These are phyloP conservation scores for Aspergillus transmontanensis DNA, from an alignment of 2,329 filamentous ascomycete genomes.

Conservation along the genomic window DNA sequence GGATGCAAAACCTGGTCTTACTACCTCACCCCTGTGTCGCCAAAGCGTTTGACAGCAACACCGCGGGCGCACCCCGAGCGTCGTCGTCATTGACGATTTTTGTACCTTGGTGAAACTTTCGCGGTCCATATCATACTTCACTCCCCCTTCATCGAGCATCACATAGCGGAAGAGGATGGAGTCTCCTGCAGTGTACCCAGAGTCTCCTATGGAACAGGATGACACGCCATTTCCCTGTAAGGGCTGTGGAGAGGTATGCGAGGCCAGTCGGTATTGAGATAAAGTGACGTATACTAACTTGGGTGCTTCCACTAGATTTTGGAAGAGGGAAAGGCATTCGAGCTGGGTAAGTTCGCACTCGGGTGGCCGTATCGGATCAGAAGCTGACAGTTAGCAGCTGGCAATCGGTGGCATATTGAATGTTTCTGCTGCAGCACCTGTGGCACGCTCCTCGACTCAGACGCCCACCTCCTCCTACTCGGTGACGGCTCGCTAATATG, in stretches of 20 bases:
- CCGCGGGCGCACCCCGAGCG: conserved; percentile 12
- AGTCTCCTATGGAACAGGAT: conserved; percentile 72
- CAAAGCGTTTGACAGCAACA: conserved; percentile 12
- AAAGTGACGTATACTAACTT: conserved; percentile 11
- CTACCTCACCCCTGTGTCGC: conserved; percentile 13
- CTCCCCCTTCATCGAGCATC: neutral
- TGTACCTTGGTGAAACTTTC: neutral
- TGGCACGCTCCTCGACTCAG: conserved; percentile 92
- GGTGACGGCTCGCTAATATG: conserved; percentile 98
- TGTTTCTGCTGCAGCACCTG: conserved; percentile 98
- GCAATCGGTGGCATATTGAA: conserved; percentile 97
- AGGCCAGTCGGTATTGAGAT: neutral
- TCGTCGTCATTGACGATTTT: conserved; percentile 1
- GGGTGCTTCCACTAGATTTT: conserved; percentile 67
- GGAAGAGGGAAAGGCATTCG: conserved; percentile 97
- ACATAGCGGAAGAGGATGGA: conserved; percentile 47
- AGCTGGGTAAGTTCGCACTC: conserved; percentile 69
- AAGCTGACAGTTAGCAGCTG: conserved; percentile 59
- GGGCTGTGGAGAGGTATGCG: conserved; percentile 81
- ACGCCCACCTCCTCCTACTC: conserved; percentile 93
- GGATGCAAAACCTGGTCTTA: conserved; percentile 14
- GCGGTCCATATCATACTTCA: neutral
- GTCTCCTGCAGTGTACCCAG: conserved; percentile 57
- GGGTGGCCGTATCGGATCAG: neutral
- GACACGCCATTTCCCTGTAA: conserved; percentile 85